Evolutionary conservation across 495 filamentous ascomycete species (phyloP), one percentile per base, ranked within the genome.

Genomic region (Talaromyces proteolyticus): DNA sequence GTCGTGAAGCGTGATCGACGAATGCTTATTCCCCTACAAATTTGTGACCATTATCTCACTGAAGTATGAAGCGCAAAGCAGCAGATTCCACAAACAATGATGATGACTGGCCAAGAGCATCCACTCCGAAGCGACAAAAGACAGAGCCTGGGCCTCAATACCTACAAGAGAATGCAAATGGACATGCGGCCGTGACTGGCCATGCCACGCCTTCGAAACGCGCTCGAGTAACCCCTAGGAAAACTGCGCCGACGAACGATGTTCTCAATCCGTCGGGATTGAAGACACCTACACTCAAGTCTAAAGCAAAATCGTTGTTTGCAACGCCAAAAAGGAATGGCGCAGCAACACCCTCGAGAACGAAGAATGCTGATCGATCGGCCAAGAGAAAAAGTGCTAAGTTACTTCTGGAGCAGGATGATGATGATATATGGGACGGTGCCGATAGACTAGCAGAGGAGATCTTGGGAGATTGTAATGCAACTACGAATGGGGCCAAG

Each of bases 301-400:
- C 64, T 26, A 72, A 66, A 50, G 71, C 69, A 7, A 65, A 60
- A 20, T 59, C 62, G 14, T 52, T 73, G 11, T 75, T 75, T 53
- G 61, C 68, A 16, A 75, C 70, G 0, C 65, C 70, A 20, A 64
- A 66, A 16, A 72, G 67, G 45, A 42, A 57, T 12, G 51, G 45
- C 19, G 59, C 56, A 16, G 46, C 59, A 12, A 85, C 76, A 10
- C 79, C 85, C 11, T 72, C 79, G 24, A 75, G 76, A 57, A 70
- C 74, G 40, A 78, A 77, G 47, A 88, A 84, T 57, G 85, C 84
- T 18, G 87, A 96, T 63, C 79, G 84, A 6, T 95, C 90, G 1
- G 92, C 91, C 3, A 81, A 88, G 57, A 85, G 85, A 57, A 96
- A 95, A 72, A 95, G 88, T 61, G 86, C 83, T 3, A 77, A 83